Percentiles rank a stretch among this genome's conserved stretches.
phyloP scores from a whole-genome alignment of 169 alveolate species.

The Cyclospora cayetanensis region DNA sequence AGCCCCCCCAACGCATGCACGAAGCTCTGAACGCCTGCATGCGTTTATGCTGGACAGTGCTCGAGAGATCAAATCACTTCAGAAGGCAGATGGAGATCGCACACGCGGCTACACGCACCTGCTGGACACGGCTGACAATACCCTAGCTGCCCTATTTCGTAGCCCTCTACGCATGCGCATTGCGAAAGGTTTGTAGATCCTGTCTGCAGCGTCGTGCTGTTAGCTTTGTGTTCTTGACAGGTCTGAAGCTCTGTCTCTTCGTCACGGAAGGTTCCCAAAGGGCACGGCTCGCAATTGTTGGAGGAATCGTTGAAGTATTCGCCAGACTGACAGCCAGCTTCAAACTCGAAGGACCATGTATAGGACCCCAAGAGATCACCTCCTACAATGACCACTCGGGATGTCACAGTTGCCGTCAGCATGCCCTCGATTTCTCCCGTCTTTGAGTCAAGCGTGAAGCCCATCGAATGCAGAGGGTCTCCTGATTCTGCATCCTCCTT shows the following conservation, averaged over 20 bases:
- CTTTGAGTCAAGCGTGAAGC: slow-evolving; percentile 58
- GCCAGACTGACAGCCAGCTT: slow-evolving; percentile 70
- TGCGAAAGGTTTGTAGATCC: slow-evolving; percentile 70
- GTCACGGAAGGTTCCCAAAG: slow-evolving; percentile 70
- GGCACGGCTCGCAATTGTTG: slow-evolving; percentile 67
- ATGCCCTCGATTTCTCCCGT: slow-evolving; percentile 64
- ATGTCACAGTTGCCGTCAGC: slow-evolving; percentile 60
- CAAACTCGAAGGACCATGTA: slow-evolving; percentile 64
- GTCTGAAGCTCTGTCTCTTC: slow-evolving; percentile 63
- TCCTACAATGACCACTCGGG: slow-evolving; percentile 51
- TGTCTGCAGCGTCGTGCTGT: slow-evolving; percentile 63
- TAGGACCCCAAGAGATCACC: slow-evolving; percentile 64
- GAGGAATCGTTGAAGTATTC: slow-evolving; percentile 49
- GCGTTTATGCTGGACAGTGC: no score
- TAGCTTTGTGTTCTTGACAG: slow-evolving; percentile 59
- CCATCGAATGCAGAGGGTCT: slow-evolving; percentile 37
- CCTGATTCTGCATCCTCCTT: slow-evolving; percentile 61
- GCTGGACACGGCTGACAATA: slow-evolving; percentile 68
- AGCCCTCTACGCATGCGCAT: slow-evolving; percentile 68
- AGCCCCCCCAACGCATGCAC: no score
- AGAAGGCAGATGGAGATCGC: not conserved
- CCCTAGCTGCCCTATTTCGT: slow-evolving; percentile 65
- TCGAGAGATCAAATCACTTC: not conserved
- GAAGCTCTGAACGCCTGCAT: no score
- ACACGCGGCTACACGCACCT: slow-evolving; percentile 29